Base-by-base conservation (phyloP, 805 yeast genomes). In the Metschnikowia kofuensis region DNA sequence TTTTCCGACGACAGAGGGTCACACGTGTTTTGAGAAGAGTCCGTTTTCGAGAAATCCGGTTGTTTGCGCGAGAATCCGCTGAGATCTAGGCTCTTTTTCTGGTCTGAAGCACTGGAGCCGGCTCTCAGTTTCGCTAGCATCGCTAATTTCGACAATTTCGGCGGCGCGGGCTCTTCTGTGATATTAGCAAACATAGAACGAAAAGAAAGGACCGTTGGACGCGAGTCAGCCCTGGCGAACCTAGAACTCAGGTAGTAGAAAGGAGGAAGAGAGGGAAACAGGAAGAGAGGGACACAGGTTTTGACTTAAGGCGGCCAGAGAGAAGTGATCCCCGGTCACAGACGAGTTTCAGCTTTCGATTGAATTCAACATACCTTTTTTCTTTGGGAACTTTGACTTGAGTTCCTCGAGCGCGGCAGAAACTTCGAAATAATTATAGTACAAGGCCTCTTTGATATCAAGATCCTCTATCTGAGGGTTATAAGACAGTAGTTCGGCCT, bases 371-470 rank as follows among this genome's bases (percentile, higher is more conserved):
- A 64, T 78, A 78, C 83, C 76, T 69, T 70, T 69, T 49, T 62
- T 62, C 49, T 56, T 63, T 9, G 66, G 57, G 48, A 61, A 70
- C 39, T 57, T 60, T 10, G 56, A 48, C 49, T 73, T 74, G 41
- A 79, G 61, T 49, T 82, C 84, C 31, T 66, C 70, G 7, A 83
- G 54, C 0, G 88, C 63, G 12, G 75, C 75, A 4, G 76, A 79
- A 5, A 82, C 58, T 38, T 79, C 82, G 59, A 78, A 77, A 60
- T 83, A 83, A 55, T 81, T 79, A 53, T 70, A 71, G 77, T 84
- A 84, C 10, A 86, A 68, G 0, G 80, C 68, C 53, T 82, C 85
- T 57, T 82, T 78, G 51, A 85, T 63, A 40, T 76, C 80, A 12
- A 68, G 57, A 27, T 80, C 85, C 8, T 72, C 68, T 41, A 80